Base-by-base conservation (phyloP, 2,329 filamentous ascomycete genomes). In the Stemphylium lycopersici region DNA sequence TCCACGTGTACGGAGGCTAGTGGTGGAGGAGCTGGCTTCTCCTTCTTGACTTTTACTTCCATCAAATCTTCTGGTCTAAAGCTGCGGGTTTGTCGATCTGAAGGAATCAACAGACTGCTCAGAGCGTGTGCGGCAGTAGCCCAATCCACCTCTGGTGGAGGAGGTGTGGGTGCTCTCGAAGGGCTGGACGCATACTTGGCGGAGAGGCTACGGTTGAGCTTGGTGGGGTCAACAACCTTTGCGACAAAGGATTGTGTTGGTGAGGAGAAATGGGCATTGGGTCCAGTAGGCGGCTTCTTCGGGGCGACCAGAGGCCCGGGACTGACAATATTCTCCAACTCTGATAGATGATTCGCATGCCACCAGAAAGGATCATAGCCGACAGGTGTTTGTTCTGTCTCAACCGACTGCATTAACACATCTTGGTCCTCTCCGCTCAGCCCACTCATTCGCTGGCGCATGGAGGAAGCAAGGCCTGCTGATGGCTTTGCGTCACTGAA, bases 201-300 rank as follows among this genome's bases (percentile, higher is more conserved):
- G 2, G 88, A 89, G 24, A 87, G 74, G 59, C 82, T 89, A 24
- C 87, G 83, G 37, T 85, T 83, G 59, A 90, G 79, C 57, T 86
- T 89, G 7, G 86, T 79, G 1, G 88, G 84, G 40, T 89, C 84
- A 0, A 90, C 82, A 10, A 91, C 87, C 74, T 91, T 96, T 20
- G 91, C 91, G 1, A 87, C 86, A 37, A 91, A 98, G 0, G 93
- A 90, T 58, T 93, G 90, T 0, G 93, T 98, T 0, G 93, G 91
- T 1, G 92, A 91, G 2, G 87, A 91, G 75, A 93, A 97, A 1
- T 90, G 93, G 1, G 90, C 87, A 7, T 79, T 70, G 18, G 83
- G 83, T 12, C 81, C 79, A 55, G 78, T 78, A 24, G 86, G 84
- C 12, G 81, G 74, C 79, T 72, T 93, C 83, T 76, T 92, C 88